Conservation (phyloP, 2,329 filamentous ascomycete species). For the Macrophomina pseudophaseolina region DNA sequence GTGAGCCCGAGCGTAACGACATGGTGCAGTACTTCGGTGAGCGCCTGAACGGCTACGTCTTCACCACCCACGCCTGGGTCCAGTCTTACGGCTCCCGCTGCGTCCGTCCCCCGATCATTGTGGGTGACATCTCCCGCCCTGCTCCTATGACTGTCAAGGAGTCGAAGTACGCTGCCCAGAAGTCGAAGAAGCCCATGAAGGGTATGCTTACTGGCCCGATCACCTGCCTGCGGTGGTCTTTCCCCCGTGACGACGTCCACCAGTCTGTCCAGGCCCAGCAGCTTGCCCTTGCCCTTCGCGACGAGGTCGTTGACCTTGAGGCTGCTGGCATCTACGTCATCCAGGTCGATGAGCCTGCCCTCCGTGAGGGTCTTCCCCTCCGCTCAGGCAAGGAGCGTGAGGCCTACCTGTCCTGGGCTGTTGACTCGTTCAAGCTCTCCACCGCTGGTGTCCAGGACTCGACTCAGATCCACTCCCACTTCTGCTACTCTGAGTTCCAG, state of each 20-base stretch:
- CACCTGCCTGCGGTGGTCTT: conserved; percentile 98
- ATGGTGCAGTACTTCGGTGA: conserved; percentile 99
- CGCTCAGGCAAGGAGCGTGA: conserved; percentile 92
- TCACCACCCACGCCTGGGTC: conserved; percentile 99
- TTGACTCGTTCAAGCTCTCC: conserved; percentile 96
- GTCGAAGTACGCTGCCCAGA: conserved; percentile 95
- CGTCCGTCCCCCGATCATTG: conserved; percentile 96
- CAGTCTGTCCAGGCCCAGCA: conserved; percentile 99
- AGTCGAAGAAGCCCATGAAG: conserved; percentile 99
- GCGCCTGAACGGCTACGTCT: conserved; percentile 93
- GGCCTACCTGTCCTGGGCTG: conserved; percentile 96
- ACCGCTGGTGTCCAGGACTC: conserved; percentile 92
- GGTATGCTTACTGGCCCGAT: conserved; percentile 99
- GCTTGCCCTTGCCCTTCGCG: conserved; percentile 95
- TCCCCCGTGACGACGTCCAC: conserved; percentile 99
- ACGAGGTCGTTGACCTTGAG: conserved; percentile 98
- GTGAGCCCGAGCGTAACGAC: conserved; percentile 99
- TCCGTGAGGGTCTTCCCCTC: conserved; percentile 98
- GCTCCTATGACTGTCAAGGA: conserved; percentile 99
- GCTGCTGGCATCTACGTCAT: conserved; percentile 96
- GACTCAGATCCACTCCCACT: conserved; percentile 99
- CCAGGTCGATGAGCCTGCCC: conserved; percentile 98
- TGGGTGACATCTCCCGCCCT: conserved; percentile 97
- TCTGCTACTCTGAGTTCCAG: conserved; percentile 99
- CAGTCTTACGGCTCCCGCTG: conserved; percentile 98